Evolutionary conservation across 768 basidiomycete genomes (phyloP), one percentile per base, ranked within the genome.

Genomic region (Panaeolus papilionaceus): DNA sequence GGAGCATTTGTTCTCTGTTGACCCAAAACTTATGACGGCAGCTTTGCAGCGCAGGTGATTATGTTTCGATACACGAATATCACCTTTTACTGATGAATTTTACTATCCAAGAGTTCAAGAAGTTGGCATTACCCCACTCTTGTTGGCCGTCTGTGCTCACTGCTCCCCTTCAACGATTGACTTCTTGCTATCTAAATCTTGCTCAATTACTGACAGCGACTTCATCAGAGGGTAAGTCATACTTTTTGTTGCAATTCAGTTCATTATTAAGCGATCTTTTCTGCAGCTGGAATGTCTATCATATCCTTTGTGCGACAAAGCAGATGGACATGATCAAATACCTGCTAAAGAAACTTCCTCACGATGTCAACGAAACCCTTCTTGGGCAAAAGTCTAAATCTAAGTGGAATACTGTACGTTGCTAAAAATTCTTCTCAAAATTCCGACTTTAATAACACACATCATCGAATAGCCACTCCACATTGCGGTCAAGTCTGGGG

Each of bases 251-350:
- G 8, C 12, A 26, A 20, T 16, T 10, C 18, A 49, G 4, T 66
- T 68, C 12, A 26, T 40, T 61, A 14, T 33, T 38, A 54, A 14
- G 11, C 16, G 42, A 18, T 1, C 28, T 33, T 37, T 3, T 58
- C 44, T 61, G 45, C 66, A 90, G 88, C 4, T 86, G 80, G 80
- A 90, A 90, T 71, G 82, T 89, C 28, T 85, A 83, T 68, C 89
- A 90, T 74, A 75, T 82, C 18, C 72, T 85, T 40, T 84, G 82
- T 71, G 42, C 70, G 0, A 62, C 66, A 0, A 77, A 76, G 51
- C 58, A 78, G 10, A 66, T 69, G 5, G 73, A 78, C 3, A 66
- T 81, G 16, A 71, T 89, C 14, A 74, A 81, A 38, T 80, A 86
- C 70, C 70, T 88, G 0, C 73, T 88, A 2, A 72, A 80, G 12